phyloP scores from a whole-genome alignment of 176 grass and related monocot species.

The Aegilops bicornis region DNA sequence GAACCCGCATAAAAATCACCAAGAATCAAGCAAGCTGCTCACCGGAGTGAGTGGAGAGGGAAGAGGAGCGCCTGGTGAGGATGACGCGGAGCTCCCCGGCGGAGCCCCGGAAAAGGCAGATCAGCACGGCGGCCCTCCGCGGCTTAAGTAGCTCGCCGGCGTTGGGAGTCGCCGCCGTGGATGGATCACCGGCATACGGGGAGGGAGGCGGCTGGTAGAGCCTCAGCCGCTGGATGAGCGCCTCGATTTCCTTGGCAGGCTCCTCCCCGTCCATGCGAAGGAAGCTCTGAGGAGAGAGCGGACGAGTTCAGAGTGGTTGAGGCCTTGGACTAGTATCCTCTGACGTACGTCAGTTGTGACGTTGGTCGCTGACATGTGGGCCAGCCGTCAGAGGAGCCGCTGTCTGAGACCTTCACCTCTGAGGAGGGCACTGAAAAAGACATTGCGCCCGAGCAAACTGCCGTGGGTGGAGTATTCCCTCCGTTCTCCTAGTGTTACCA shows the following conservation, averaged over 20 bases:
- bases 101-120: constrained; percentile 58
- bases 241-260: constrained; percentile 14
- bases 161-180: not conserved
- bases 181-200: constrained; percentile 20
- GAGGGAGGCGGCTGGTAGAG: constrained; percentile 39
- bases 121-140: constrained; percentile 57
- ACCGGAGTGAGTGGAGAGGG: constrained; percentile 73
- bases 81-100: constrained; percentile 61
- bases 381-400: too few relatives aligned
- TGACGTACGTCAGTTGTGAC: too few relatives aligned
- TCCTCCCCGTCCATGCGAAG: constrained; percentile 11
- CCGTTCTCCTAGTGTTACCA: too few relatives aligned
- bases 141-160: constrained; percentile 40
- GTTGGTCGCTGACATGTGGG: too few relatives aligned
- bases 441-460: too few relatives aligned
- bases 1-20: not conserved
- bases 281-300: not conserved
- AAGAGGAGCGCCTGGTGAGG: constrained; percentile 68
- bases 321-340: not conserved
- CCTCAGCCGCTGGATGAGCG: constrained; percentile 47
- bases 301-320: not conserved
- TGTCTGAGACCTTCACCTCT: too few relatives aligned
- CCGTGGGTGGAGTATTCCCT: too few relatives aligned
- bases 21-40: not conserved
- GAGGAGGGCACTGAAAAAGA: too few relatives aligned